These are phyloP conservation scores for Ilex paraguariensis DNA, from an alignment of 305 asterid species.

Conservation along the genomic window DNA sequence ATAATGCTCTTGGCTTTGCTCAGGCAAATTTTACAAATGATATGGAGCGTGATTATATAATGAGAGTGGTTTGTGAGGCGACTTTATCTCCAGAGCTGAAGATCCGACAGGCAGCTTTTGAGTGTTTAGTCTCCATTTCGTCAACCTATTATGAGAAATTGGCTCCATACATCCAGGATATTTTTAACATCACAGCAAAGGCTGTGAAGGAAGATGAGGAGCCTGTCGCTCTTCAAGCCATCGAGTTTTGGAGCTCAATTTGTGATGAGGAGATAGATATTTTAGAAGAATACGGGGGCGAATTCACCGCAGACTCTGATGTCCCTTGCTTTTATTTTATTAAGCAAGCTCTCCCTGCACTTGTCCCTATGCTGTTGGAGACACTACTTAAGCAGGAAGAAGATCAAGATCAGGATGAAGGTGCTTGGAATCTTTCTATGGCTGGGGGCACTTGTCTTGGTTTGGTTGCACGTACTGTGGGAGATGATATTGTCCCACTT, in stretches of 20 bases:
- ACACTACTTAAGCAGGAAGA: constrained; percentile 92
- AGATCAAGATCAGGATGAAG: constrained; percentile 92
- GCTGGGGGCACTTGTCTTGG: constrained; percentile 98
- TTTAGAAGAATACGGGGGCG: constrained; percentile 73
- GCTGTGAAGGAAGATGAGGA: constrained; percentile 82
- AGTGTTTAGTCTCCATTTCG: constrained; percentile 81
- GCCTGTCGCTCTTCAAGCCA: constrained; percentile 90
- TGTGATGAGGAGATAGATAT: constrained; percentile 74
- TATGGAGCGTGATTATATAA: constrained; percentile 86
- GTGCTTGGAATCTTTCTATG: constrained; percentile 97
- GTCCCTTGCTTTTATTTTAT: constrained; percentile 72
- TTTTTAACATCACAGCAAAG: constrained; percentile 78
- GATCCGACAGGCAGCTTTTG: constrained; percentile 89
- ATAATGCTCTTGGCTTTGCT: constrained; percentile 95
- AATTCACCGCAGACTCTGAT: constrained; percentile 76
- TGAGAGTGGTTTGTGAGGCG: constrained; percentile 95
- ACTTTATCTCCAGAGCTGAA: constrained; percentile 74
- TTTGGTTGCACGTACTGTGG: constrained; percentile 81
- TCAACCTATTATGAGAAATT: constrained; percentile 83
- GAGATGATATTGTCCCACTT: constrained; percentile 83
- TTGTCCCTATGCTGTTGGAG: constrained; percentile 79
- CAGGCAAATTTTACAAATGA: constrained; percentile 86
- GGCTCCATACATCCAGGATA: constrained; percentile 76
- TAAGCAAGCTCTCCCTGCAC: constrained; percentile 93
- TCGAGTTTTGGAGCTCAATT: constrained; percentile 90